Evolutionary conservation across 2,329 filamentous ascomycete genomes (phyloP).

Genomic region (Claviceps arundinis): DNA sequence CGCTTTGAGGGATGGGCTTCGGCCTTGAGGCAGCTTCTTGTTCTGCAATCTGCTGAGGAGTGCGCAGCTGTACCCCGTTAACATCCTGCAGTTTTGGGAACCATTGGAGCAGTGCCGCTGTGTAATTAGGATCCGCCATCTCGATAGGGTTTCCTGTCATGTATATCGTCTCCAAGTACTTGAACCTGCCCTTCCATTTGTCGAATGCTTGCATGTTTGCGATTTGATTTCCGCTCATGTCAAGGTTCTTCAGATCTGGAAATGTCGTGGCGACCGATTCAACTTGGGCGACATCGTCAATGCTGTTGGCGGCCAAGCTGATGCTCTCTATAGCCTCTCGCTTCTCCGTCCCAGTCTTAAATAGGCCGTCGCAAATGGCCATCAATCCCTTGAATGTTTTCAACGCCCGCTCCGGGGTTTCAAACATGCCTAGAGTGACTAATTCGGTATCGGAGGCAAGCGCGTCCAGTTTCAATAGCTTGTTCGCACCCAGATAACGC

Average conservation of each 20-base stretch:
- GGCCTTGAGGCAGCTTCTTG: conserved; percentile 35
- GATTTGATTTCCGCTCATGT: conserved; percentile 76
- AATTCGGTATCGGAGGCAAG: conserved; percentile 62
- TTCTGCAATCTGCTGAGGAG: conserved; percentile 53
- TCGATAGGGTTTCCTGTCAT: conserved; percentile 66
- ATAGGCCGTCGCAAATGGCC: conserved; percentile 67
- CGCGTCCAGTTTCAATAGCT: conserved; percentile 71
- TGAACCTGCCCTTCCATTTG: conserved; percentile 69
- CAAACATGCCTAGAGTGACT: conserved; percentile 62
- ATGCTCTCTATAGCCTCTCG: conserved; percentile 70
- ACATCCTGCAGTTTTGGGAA: conserved; percentile 70
- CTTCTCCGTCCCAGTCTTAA: conserved; percentile 59
- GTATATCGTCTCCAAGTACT: conserved; percentile 66
- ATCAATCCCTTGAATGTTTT: conserved; percentile 92
- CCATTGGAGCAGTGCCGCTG: conserved; percentile 60
- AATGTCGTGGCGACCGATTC: conserved; percentile 66
- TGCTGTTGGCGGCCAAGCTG: conserved; percentile 66
- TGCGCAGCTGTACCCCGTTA: conserved; percentile 62
- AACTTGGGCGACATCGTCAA: conserved; percentile 59
- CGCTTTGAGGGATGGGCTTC: conserved; percentile 46
- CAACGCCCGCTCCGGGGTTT: conserved; percentile 53
- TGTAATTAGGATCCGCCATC: conserved; percentile 43
- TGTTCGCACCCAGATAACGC: conserved; percentile 58
- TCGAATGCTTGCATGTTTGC: conserved; percentile 52
- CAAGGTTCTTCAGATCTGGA: conserved; percentile 75